Base-by-base conservation (phyloP, 352 stramenopile species). In the Globisporangium cylindrosporum region DNA sequence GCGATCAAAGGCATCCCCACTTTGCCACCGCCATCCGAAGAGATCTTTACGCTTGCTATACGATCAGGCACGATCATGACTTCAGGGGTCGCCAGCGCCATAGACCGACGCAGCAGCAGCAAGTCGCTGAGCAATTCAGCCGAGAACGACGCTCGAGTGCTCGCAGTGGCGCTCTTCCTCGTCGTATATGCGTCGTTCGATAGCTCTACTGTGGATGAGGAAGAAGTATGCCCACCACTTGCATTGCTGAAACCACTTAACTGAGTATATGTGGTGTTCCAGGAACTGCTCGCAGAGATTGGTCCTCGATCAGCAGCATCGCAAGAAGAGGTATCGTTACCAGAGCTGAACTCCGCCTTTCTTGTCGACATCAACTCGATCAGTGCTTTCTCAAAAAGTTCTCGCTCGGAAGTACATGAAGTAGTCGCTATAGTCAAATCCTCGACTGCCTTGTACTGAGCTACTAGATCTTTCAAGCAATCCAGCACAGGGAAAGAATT, bases 71-170 rank as follows among this genome's bases (percentile, higher is more conserved):
- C 25, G 22, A 56, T 1, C 63, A 62, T 32, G 55, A 61, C 53
- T 34, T 36, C 34, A 20, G 25, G 68, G 72, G 55, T 74, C 49
- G 14, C 64, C 32, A 51, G 56, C 66, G 32, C 59, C 62, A 29
- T 74, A 58, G 66, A 71, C 0, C 36, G 66, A 0, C 27, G 10
- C 14, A 80, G 38, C 4, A 67, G 73, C 29, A 80, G 15, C 18
- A 80, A 20, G 24, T 82, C 75, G 34, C 41, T 75, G 3, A 80
- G 46, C 24, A 82, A 22, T 24, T 76, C 73, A 0, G 66, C 55
- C 1, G 75, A 82, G 10, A 72, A 58, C 14, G 54, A n/a, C 25
- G 66, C 59, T 22, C 60, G 41, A 29, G 20, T 41, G 24, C 2
- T 2, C 14, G 55, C 27, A 58, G 4, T 22, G 20, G 5, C 9